Evolutionary conservation across 495 filamentous ascomycete species (phyloP).

Genomic region (Penicillium macrosclerotiorum): DNA sequence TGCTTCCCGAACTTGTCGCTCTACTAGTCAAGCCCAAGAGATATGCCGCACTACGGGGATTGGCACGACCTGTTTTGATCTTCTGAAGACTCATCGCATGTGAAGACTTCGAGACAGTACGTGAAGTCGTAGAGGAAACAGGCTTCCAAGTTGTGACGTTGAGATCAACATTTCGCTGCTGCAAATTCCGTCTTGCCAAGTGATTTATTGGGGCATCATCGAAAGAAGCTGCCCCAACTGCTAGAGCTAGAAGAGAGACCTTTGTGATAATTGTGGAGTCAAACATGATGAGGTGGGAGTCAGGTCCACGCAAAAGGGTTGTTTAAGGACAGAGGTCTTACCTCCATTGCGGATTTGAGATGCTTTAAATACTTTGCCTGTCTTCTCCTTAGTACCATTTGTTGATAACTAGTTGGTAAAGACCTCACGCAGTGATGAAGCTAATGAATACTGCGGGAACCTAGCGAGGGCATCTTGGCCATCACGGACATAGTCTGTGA

Average conservation of each 20-base stretch:
- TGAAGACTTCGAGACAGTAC: background rate
- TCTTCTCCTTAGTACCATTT: background rate
- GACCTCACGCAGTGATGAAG: no score
- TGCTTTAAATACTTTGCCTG: background rate
- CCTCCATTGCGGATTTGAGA: background rate
- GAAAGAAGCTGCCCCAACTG: background rate
- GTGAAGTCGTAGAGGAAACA: background rate
- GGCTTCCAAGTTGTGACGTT: slow-evolving; percentile 5
- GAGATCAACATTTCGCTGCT: background rate
- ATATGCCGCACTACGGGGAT: background rate
- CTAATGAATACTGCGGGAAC: no score
- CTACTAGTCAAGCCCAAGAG: background rate
- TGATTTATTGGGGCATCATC: background rate
- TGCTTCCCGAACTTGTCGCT: no score
- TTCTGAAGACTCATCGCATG: background rate
- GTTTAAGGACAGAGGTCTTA: background rate
- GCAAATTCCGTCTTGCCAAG: background rate
- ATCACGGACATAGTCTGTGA: no score
- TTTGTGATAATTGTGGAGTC: background rate
- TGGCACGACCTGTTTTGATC: background rate
- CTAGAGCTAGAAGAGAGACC: slow-evolving; percentile 1
- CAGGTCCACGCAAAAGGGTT: background rate
- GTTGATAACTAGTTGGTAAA: no score
- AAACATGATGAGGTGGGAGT: background rate
- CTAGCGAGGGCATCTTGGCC: background rate